Percentiles rank a stretch among this genome's conserved stretches.
phyloP scores from a whole-genome alignment of 2,329 filamentous ascomycete genomes.

The Alternaria alternata region DNA sequence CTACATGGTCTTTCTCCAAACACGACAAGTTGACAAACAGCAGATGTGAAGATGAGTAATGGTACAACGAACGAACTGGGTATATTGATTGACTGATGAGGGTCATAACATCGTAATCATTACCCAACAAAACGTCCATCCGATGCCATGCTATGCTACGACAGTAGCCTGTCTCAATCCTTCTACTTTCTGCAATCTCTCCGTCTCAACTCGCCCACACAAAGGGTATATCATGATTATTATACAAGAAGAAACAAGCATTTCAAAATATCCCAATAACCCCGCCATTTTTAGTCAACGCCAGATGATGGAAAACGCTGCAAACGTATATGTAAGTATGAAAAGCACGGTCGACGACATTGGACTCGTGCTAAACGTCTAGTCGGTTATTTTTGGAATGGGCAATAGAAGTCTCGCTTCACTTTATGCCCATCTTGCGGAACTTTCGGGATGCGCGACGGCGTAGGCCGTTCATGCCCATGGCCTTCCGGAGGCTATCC shows the following conservation, averaged over 20 bases:
- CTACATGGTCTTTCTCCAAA: background rate
- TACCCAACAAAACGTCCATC: slow-evolving; percentile 15
- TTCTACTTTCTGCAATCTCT: slow-evolving; percentile 6
- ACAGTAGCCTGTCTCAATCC: background rate
- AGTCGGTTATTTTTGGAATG: background rate
- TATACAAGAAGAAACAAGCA: slow-evolving; percentile 24
- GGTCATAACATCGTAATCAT: slow-evolving; percentile 29
- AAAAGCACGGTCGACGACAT: background rate
- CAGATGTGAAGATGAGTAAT: background rate
- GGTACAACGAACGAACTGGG: slow-evolving; percentile 2
- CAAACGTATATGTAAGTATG: slow-evolving; percentile 7
- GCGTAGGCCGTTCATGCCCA: slow-evolving; percentile 29
- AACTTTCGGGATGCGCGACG: slow-evolving; percentile 37
- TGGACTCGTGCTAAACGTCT: slow-evolving; percentile 2
- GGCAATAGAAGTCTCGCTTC: slow-evolving; percentile 1
- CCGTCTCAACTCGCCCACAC: slow-evolving; percentile 14
- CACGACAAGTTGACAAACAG: background rate
- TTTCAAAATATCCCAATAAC: background rate
- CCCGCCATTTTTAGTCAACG: slow-evolving; percentile 12
- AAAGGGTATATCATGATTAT: slow-evolving; percentile 34
- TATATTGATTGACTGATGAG: slow-evolving; percentile 14
- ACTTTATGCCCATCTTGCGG: slow-evolving; percentile 30
- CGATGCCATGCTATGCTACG: slow-evolving; percentile 1
- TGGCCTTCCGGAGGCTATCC: slow-evolving; percentile 29
- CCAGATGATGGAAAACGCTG: slow-evolving; percentile 13